phyloP scores from a whole-genome alignment of 495 filamentous ascomycete species.

The Rusavskia elegans region DNA sequence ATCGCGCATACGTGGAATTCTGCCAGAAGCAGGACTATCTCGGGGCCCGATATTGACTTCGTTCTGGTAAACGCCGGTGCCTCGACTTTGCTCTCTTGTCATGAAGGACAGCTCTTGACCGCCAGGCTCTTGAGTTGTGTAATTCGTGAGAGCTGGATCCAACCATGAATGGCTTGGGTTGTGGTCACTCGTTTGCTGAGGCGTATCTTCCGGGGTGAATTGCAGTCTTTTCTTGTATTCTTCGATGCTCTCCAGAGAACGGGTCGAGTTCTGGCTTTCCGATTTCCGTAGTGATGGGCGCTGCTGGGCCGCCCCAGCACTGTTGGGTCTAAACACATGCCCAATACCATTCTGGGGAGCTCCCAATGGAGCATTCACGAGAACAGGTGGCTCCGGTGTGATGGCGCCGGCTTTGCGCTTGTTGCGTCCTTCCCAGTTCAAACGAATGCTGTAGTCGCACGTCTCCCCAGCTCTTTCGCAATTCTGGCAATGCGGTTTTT shows the following conservation, averaged over 20 bases:
- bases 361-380: conserved; percentile 12
- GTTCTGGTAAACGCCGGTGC: background rate
- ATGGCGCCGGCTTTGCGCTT: conserved; percentile 26
- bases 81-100: background rate
- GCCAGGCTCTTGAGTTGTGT: background rate
- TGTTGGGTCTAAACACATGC: background rate
- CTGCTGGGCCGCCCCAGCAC: background rate
- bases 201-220: background rate
- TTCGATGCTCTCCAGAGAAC: background rate
- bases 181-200: background rate
- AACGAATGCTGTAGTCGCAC: conserved; percentile 73
- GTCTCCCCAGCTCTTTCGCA: conserved; percentile 60
- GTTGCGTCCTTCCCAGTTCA: conserved; percentile 61
- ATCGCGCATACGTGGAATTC: conserved; percentile 7
- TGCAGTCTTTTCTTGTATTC: background rate
- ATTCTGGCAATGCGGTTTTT: conserved; percentile 62
- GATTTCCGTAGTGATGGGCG: background rate
- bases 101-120: background rate
- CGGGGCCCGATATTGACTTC: background rate
- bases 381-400: conserved; percentile 14
- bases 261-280: background rate
- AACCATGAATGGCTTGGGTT: background rate
- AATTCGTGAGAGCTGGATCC: background rate
- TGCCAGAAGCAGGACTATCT: conserved; percentile 2
- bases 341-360: background rate